phyloP scores from a whole-genome alignment of 805 yeast species.

The Saturnispora silvae region DNA sequence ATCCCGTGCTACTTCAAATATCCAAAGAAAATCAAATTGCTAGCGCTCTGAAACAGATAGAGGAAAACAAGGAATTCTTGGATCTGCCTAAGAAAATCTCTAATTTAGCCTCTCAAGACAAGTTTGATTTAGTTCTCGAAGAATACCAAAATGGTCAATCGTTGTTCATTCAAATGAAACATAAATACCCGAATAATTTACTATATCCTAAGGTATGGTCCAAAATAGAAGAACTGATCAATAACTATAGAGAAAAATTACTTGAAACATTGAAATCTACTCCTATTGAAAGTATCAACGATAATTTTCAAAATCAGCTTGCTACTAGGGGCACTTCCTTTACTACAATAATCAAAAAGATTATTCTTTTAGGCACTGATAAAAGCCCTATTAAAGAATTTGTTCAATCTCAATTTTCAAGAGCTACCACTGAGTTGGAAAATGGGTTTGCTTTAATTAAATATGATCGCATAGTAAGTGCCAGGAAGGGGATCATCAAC shows the following conservation, averaged over 20 bases:
- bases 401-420: slow-evolving; percentile 40
- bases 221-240: slow-evolving; percentile 43
- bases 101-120: slow-evolving; percentile 34
- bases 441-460: slow-evolving; percentile 32
- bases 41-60: slow-evolving; percentile 39
- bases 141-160: slow-evolving; percentile 43
- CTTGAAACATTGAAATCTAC: slow-evolving; percentile 38
- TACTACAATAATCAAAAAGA: slow-evolving; percentile 37
- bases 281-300: slow-evolving; percentile 22
- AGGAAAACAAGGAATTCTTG: slow-evolving; percentile 41
- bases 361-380: slow-evolving; percentile 54
- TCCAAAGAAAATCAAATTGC: slow-evolving; percentile 38
- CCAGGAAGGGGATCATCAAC: slow-evolving; percentile 31
- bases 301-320: slow-evolving; percentile 12
- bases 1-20: slow-evolving; percentile 48
- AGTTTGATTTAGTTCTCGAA: slow-evolving; percentile 46
- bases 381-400: slow-evolving; percentile 54
- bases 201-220: slow-evolving; percentile 45
- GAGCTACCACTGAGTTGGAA: slow-evolving; percentile 29
- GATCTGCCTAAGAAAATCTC: slow-evolving; percentile 45
- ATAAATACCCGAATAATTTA: slow-evolving; percentile 10
- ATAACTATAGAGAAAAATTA: slow-evolving; percentile 40
- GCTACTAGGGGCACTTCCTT: slow-evolving; percentile 20
- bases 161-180: slow-evolving; percentile 13
- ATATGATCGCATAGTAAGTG: slow-evolving; percentile 28